Evolutionary conservation across 495 filamentous ascomycete genomes (phyloP).

Genomic region (Penicillium verhagenii): DNA sequence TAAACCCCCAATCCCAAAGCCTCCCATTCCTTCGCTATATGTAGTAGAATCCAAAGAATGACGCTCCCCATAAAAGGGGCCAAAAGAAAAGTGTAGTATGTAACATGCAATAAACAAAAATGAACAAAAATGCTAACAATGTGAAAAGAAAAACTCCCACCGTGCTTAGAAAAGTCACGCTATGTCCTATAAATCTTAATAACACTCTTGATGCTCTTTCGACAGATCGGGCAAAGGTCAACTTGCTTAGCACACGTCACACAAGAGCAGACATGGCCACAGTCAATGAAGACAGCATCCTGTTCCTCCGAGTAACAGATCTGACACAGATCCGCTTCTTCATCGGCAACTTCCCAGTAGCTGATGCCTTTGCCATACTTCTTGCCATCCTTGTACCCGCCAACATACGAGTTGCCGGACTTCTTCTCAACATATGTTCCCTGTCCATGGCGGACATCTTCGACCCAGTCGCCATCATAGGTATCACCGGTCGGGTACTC

Average conservation of each 20-base stretch:
- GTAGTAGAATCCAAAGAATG: slow-evolving; percentile 11
- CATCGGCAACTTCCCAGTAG: slow-evolving; percentile 61
- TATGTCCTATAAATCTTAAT: slow-evolving; percentile 58
- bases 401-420: slow-evolving; percentile 63
- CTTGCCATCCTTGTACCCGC: slow-evolving; percentile 62
- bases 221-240: slow-evolving; percentile 64
- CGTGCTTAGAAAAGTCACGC: slow-evolving; percentile 5
- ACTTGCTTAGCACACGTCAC: slow-evolving; percentile 60
- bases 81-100: not conserved
- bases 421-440: slow-evolving; percentile 57
- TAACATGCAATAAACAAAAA: slow-evolving; percentile 4
- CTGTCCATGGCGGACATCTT: slow-evolving; percentile 56
- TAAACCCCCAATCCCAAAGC: slow-evolving; percentile 1
- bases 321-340: slow-evolving; percentile 59
- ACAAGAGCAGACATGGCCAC: slow-evolving; percentile 65
- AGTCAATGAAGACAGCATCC: slow-evolving; percentile 63
- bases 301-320: slow-evolving; percentile 65
- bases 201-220: slow-evolving; percentile 56
- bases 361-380: slow-evolving; percentile 62
- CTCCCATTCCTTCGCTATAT: not conserved
- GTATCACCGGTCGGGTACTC: slow-evolving; percentile 61
- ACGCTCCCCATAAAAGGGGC: slow-evolving; percentile 5
- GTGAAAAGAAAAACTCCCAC: not conserved
- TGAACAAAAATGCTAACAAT: slow-evolving; percentile 2
- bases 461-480: slow-evolving; percentile 59